phyloP scores from a whole-genome alignment of 805 yeast species.

The Ogataea siamensis region DNA sequence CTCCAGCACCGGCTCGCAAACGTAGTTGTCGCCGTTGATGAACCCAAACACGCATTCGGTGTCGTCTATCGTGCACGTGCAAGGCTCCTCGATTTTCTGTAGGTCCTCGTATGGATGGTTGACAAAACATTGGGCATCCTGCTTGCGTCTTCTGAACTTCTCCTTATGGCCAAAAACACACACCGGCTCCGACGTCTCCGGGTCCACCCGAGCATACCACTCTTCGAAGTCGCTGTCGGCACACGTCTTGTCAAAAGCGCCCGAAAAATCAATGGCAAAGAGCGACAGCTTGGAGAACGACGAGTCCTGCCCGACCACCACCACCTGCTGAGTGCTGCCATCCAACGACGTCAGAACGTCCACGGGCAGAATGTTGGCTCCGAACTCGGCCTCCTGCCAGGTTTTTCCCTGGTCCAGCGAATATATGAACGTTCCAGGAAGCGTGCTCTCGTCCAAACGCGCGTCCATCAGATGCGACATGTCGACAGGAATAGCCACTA shows the following conservation, averaged over 20 bases:
- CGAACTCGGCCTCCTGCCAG: conserved; percentile 56
- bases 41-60: conserved; percentile 68
- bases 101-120: conserved; percentile 46
- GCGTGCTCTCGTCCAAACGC: conserved; percentile 33
- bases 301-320: conserved; percentile 43
- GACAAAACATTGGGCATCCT: conserved; percentile 62
- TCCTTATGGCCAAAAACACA: conserved; percentile 74
- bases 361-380: conserved; percentile 29
- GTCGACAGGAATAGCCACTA: conserved; percentile 53
- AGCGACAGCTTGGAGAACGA: conserved; percentile 20
- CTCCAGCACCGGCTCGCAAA: conserved; percentile 43
- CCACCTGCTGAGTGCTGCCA: conserved; percentile 62
- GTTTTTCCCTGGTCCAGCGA: conserved; percentile 73
- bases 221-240: conserved; percentile 58
- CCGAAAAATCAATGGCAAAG: conserved; percentile 52
- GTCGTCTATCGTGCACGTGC: conserved; percentile 64
- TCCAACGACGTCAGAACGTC: conserved; percentile 52
- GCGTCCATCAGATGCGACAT: conserved; percentile 17
- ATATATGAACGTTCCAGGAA: conserved; percentile 35
- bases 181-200: conserved; percentile 33
- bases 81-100: conserved; percentile 47
- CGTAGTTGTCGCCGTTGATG: conserved; percentile 32
- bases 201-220: conserved; percentile 51
- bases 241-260: conserved; percentile 50
- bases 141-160: conserved; percentile 60